Percentiles rank a stretch among this genome's conserved stretches.
phyloP scores from a whole-genome alignment of 2,329 filamentous ascomycete species.

The Phyllosticta citriasiana region DNA sequence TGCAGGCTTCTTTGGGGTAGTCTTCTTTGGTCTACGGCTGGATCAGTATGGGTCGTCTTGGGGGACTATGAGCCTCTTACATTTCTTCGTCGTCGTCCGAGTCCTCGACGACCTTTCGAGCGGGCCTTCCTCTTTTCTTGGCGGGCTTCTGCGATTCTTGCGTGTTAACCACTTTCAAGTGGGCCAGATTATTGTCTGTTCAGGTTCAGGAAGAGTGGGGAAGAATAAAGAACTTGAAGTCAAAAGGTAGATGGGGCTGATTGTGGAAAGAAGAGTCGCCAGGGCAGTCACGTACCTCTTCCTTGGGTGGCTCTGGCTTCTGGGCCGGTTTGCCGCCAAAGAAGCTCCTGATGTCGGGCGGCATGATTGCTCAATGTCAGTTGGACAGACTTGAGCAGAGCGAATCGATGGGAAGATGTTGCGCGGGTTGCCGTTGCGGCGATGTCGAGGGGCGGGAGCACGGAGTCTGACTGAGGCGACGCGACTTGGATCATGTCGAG shows the following conservation, averaged over 20 bases:
- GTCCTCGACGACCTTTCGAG: constrained; percentile 49
- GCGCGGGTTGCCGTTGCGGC: not conserved
- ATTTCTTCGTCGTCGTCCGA: constrained; percentile 60
- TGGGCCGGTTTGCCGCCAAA: constrained; percentile 67
- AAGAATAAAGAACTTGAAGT: not conserved
- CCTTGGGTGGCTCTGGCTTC: constrained; percentile 30
- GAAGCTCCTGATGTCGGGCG: constrained; percentile 79
- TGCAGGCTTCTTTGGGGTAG: constrained; percentile 46
- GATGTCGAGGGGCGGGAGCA: not conserved
- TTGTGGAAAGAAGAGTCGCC: not conserved
- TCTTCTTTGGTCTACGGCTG: constrained; percentile 24
- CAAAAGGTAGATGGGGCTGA: not conserved
- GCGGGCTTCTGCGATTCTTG: constrained; percentile 21
- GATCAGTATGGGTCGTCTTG: constrained; percentile 15
- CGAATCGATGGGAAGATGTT: not conserved
- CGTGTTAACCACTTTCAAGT: not conserved
- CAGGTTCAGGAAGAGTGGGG: not conserved
- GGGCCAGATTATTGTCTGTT: not conserved
- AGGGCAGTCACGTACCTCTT: constrained; percentile 16
- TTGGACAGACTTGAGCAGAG: not conserved
- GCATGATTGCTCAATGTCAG: constrained; percentile 45
- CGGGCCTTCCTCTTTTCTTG: constrained; percentile 31
- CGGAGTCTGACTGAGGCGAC: not conserved
- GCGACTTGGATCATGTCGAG: constrained; percentile 9
- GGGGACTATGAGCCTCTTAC: constrained; percentile 4